phyloP scores from a whole-genome alignment of 768 basidiomycete species.

The Rhizopogon sp. region DNA sequence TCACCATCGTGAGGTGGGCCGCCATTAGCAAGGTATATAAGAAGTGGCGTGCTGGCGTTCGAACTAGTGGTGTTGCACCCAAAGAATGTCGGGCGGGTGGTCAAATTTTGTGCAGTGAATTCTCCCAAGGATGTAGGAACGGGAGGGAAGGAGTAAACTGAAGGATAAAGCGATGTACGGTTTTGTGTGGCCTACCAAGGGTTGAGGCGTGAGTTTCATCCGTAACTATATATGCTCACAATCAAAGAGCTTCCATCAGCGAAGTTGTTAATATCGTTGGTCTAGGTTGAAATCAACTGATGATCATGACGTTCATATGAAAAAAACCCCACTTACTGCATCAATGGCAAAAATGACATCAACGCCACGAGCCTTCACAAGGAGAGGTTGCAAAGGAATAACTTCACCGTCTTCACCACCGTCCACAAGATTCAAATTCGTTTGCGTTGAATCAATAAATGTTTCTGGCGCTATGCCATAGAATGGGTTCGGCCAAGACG shows the following conservation, averaged over 20 bases:
- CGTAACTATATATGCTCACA: constrained; percentile 6
- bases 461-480: constrained; percentile 27
- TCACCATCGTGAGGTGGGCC: constrained; percentile 35
- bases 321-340: constrained; percentile 21
- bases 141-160: constrained; percentile 28
- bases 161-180: constrained; percentile 31
- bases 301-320: neutral
- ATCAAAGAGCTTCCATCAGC: constrained; percentile 22
- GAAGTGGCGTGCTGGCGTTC: constrained; percentile 34
- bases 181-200: constrained; percentile 27
- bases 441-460: constrained; percentile 29
- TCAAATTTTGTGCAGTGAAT: constrained; percentile 33
- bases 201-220: neutral
- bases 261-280: constrained; percentile 12
- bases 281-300: constrained; percentile 5
- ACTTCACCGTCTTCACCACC: constrained; percentile 40
- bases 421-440: constrained; percentile 30
- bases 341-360: constrained; percentile 52
- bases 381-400: constrained; percentile 45
- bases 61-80: constrained; percentile 26
- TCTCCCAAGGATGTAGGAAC: constrained; percentile 21
- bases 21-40: constrained; percentile 59
- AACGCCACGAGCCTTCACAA: constrained; percentile 38
- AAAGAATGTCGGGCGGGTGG: constrained; percentile 39
- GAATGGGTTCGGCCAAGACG: constrained; percentile 35